Percentiles rank a stretch among this genome's conserved stretches.
phyloP scores from a whole-genome alignment of 176 grass and related monocot genomes.

The Hordeum marinum region DNA sequence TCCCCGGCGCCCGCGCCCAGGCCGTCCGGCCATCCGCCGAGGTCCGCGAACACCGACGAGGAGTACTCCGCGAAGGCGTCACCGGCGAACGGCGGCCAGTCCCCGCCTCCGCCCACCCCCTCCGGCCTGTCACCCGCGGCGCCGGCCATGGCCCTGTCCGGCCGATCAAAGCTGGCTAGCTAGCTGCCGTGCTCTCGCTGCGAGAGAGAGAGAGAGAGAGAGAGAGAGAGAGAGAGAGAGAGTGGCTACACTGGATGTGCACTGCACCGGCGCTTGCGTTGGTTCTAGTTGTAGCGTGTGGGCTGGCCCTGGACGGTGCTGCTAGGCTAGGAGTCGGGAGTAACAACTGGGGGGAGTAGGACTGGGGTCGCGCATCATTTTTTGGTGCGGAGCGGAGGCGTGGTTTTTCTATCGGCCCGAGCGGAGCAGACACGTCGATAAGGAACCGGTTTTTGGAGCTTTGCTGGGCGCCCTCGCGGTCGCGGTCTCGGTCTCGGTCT shows the following conservation, averaged over 20 bases:
- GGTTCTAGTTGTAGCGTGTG: not conserved
- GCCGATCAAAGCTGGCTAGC: not conserved
- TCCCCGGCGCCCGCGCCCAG: constrained; percentile 28
- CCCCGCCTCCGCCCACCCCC: constrained; percentile 8
- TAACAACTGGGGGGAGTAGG: not conserved
- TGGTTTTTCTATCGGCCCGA: no score
- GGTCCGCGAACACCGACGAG: constrained; percentile 46
- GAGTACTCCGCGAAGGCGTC: constrained; percentile 43
- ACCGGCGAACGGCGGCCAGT: constrained; percentile 45
- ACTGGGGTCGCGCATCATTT: not conserved
- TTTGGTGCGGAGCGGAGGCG: not conserved
- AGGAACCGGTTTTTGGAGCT: not conserved
- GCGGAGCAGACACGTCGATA: not conserved
- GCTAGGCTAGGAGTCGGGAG: not conserved
- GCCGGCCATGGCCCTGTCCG: constrained; percentile 23
- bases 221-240: not conserved
- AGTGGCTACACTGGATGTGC: not conserved
- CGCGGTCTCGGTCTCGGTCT: not conserved
- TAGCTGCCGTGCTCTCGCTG: not conserved
- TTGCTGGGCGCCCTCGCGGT: not conserved
- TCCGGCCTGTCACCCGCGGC: constrained; percentile 25
- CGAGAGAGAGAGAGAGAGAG: not conserved
- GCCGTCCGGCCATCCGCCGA: constrained; percentile 16
- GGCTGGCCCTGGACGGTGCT: not conserved
- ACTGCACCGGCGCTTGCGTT: not conserved